phyloP scores from a whole-genome alignment of 257 asterid species.

The Solanum rostratum region DNA sequence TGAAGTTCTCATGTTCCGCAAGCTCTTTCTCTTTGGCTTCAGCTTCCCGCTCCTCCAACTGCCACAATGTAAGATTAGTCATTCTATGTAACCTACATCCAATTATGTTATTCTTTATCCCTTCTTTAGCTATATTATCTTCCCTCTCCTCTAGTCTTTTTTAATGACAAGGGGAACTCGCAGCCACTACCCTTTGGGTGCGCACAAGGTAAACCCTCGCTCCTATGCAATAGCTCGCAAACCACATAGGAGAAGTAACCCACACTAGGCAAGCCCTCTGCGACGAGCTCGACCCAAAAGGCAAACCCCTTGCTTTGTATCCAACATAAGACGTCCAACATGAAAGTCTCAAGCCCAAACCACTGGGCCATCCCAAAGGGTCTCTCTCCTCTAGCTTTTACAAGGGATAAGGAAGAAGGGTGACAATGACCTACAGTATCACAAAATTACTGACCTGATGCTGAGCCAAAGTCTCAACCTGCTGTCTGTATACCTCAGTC shows the following conservation, averaged over 20 bases:
- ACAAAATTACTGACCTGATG: conserved; percentile 52
- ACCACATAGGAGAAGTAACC: no score
- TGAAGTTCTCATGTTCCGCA: conserved; percentile 52
- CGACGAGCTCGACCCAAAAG: no score
- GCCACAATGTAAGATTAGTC: conserved; percentile 7
- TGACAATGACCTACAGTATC: background rate
- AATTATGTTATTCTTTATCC: background rate
- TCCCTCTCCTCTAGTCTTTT: background rate
- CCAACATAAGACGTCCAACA: no score
- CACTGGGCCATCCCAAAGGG: no score
- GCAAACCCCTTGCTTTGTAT: no score
- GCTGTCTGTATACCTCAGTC: conserved; percentile 86
- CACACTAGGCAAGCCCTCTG: no score
- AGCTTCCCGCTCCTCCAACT: conserved; percentile 83
- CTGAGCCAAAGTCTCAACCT: conserved; percentile 82
- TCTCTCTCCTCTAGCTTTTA: background rate
- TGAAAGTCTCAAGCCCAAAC: no score
- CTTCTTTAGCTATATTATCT: background rate
- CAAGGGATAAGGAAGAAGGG: background rate
- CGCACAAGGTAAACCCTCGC: no score
- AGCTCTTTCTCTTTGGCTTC: conserved; percentile 90
- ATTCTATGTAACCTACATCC: background rate
- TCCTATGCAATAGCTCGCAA: no score
- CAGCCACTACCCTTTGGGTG: no score
- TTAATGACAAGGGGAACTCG: background rate